Evolutionary conservation across 2,329 filamentous ascomycete species (phyloP).

Genomic region (Fusarium armeniacum): DNA sequence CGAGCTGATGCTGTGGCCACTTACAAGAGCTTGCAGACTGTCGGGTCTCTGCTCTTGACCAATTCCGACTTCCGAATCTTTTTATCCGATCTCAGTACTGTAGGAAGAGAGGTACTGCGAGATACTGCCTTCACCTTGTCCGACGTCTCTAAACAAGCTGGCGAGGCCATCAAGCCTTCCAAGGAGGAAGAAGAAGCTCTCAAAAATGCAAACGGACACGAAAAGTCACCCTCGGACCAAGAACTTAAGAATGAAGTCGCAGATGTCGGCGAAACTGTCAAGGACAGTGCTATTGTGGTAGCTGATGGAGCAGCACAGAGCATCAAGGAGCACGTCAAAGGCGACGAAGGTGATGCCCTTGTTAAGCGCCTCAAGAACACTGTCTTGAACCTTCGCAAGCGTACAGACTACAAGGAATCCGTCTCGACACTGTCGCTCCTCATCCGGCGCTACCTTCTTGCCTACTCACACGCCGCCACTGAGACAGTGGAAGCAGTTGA

Average conservation of each 20-base stretch:
- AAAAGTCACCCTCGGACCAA: conserved; percentile 64
- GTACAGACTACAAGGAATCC: conserved; percentile 86
- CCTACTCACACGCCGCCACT: conserved; percentile 81
- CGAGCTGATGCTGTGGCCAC: conserved; percentile 59
- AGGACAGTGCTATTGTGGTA: conserved; percentile 67
- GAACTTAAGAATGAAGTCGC: conserved; percentile 72
- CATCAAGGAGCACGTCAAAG: conserved; percentile 78
- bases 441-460: conserved; percentile 81
- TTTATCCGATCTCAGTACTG: conserved; percentile 81
- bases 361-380: conserved; percentile 82
- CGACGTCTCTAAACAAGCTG: conserved; percentile 79
- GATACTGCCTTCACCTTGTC: conserved; percentile 88
- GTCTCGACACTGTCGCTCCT: conserved; percentile 83
- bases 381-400: conserved; percentile 79
- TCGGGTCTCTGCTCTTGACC: conserved; percentile 86
- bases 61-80: conserved; percentile 93
- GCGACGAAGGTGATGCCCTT: conserved; percentile 80
- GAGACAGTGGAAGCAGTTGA: conserved; percentile 76
- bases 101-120: conserved; percentile 86
- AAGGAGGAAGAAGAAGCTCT: conserved; percentile 69
- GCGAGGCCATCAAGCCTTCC: conserved; percentile 79
- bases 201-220: conserved; percentile 54
- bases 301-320: conserved; percentile 75
- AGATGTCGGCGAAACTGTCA: conserved; percentile 67
- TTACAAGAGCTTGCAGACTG: conserved; percentile 84